These are phyloP conservation scores for Geranium rotundifolium DNA, from an alignment of 345 rosid genomes.

Conservation along the genomic window DNA sequence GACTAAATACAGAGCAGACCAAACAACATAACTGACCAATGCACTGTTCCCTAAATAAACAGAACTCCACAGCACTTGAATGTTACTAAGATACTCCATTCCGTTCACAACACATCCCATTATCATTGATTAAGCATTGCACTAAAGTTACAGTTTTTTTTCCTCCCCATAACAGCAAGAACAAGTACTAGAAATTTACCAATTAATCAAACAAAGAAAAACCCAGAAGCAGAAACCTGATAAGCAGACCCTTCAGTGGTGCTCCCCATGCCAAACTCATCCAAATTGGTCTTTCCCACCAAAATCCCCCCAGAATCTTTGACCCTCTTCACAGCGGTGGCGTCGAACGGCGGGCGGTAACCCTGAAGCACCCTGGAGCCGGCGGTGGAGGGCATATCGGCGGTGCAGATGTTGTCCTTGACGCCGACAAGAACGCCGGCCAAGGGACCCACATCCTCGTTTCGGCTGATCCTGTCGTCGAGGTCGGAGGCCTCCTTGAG, in stretches of 20 bases:
- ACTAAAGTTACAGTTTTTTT: too few relatives aligned
- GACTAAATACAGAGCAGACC: too few relatives aligned
- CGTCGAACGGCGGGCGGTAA: conserved; percentile 73
- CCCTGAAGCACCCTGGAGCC: conserved; percentile 66
- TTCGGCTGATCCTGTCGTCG: conserved; percentile 36
- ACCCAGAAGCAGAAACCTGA: conserved; percentile 35
- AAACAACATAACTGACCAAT: too few relatives aligned
- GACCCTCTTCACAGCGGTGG: conserved; percentile 57
- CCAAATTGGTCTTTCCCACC: conserved; percentile 84
- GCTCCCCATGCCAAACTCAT: conserved; percentile 94
- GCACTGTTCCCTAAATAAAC: too few relatives aligned
- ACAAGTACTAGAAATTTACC: neutral
- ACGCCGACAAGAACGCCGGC: conserved; percentile 74
- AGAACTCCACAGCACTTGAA: too few relatives aligned
- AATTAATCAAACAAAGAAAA: neutral
- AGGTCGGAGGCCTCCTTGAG: conserved; percentile 39
- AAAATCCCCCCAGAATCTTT: conserved; percentile 66
- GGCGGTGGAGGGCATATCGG: conserved; percentile 81
- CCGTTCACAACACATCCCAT: too few relatives aligned
- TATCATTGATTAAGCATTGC: too few relatives aligned
- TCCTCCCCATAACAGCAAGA: too few relatives aligned
- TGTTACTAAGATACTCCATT: too few relatives aligned
- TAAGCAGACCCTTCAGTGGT: conserved; percentile 78
- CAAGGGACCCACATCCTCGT: conserved; percentile 59
- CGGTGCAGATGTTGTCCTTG: conserved; percentile 79